Percentiles rank a stretch among this genome's conserved stretches.
Conservation (phyloP, 345 rosid genomes). For the Eucalyptus pauciflora region DNA sequence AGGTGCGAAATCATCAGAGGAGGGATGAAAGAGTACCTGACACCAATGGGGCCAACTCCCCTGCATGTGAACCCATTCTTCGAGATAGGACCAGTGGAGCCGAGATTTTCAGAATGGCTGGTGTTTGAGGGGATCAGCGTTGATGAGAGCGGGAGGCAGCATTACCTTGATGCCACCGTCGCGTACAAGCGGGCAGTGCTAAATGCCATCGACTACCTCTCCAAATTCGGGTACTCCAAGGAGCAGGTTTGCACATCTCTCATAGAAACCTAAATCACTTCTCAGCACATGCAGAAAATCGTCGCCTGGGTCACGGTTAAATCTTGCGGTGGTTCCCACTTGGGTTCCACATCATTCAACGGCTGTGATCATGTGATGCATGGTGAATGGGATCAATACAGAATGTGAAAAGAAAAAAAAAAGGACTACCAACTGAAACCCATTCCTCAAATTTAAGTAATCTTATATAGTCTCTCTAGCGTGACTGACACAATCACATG, state of each 20-base stretch:
- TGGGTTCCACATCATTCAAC: background rate
- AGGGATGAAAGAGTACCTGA: conserved; percentile 88
- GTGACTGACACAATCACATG: background rate
- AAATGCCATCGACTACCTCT: conserved; percentile 83
- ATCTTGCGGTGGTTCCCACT: rapidly evolving
- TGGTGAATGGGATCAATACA: background rate
- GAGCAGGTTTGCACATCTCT: conserved; percentile 46
- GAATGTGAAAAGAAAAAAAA: background rate
- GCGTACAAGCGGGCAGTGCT: conserved; percentile 88
- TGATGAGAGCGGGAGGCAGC: conserved; percentile 77
- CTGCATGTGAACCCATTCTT: conserved; percentile 92
- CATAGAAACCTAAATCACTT: background rate
- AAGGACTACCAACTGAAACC: background rate
- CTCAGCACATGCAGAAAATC: background rate
- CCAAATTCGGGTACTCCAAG: conserved; percentile 87
- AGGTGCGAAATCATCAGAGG: conserved; percentile 81
- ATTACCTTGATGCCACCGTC: conserved; percentile 73
- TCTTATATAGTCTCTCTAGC: background rate
- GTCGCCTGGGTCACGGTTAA: background rate
- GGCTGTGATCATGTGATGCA: background rate
- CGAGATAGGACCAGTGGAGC: conserved; percentile 89
- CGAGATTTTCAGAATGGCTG: conserved; percentile 89
- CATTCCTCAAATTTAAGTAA: background rate
- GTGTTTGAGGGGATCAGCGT: conserved; percentile 95
- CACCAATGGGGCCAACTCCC: conserved; percentile 89